These are phyloP conservation scores for Wickerhamiella pararugosa DNA, from an alignment of 1,139 yeast species.

Conservation along the genomic window DNA sequence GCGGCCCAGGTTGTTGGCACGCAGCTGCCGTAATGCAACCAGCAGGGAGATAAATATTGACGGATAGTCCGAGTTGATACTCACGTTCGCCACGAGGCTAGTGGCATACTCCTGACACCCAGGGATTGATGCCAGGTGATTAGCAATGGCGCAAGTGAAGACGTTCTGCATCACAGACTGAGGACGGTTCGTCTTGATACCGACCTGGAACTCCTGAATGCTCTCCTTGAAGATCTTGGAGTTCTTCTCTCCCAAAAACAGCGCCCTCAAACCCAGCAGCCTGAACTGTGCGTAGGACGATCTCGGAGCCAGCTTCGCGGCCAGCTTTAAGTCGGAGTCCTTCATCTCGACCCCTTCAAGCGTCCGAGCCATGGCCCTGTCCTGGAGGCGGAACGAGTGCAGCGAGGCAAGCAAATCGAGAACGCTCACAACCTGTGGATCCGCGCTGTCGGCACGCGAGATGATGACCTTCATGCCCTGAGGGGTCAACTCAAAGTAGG, in stretches of 20 bases:
- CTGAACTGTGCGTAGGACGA: not conserved
- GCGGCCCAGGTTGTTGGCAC: constrained; percentile 3
- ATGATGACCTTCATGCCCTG: constrained; percentile 1
- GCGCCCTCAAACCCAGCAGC: not conserved
- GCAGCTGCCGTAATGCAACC: constrained; percentile 1
- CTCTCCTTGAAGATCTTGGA: not conserved
- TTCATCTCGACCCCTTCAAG: not conserved
- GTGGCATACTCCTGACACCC: not conserved
- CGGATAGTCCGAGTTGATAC: not conserved
- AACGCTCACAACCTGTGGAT: constrained; percentile 1
- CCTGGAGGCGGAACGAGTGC: constrained; percentile 2
- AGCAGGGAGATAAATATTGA: not conserved
- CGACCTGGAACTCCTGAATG: not conserved
- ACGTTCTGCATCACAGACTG: not conserved
- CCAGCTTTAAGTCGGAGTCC: not conserved
- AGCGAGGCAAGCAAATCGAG: constrained; percentile 3
- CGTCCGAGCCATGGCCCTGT: not conserved
- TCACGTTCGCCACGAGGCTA: not conserved
- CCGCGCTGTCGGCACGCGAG: not conserved
- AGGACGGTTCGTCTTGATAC: not conserved
- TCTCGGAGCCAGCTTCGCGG: not conserved
- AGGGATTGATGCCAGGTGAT: not conserved
- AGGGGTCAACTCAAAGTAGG: constrained; percentile 1
- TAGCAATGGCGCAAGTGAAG: constrained; percentile 4
- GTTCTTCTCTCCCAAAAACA: not conserved